Conservation (phyloP, 1,139 yeast genomes). For the Nadsonia commutata region DNA sequence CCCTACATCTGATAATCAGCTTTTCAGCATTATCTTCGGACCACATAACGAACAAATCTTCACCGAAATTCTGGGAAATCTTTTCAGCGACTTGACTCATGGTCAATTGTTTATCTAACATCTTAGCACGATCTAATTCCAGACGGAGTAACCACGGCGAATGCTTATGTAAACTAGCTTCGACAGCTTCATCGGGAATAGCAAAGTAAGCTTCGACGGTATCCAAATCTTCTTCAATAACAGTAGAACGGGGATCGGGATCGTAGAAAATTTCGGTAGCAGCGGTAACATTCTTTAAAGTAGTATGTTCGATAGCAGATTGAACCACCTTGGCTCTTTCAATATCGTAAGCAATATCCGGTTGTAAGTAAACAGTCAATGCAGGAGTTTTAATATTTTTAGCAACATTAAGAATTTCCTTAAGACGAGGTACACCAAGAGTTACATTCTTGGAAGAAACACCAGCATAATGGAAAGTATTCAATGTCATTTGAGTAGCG, state of each 20-base stretch:
- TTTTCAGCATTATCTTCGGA: constrained; percentile 98
- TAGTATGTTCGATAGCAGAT: constrained; percentile 93
- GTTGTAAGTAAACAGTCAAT: constrained; percentile 74
- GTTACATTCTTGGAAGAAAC: constrained; percentile 98
- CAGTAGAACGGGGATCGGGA: constrained; percentile 94
- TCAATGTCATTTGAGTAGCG: constrained; percentile 97
- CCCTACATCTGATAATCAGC: constrained; percentile 94
- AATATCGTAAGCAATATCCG: constrained; percentile 71
- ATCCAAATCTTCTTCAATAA: constrained; percentile 90
- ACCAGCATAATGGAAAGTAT: constrained; percentile 99
- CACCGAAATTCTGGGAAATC: constrained; percentile 85
- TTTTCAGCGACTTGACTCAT: constrained; percentile 98
- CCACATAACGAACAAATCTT: constrained; percentile 95
- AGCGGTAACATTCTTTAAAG: constrained; percentile 88
- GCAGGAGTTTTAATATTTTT: constrained; percentile 98
- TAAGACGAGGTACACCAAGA: constrained; percentile 97
- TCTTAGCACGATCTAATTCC: constrained; percentile 94
- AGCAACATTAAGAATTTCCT: constrained; percentile 97
- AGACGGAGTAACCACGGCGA: constrained; percentile 96
- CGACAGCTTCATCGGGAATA: constrained; percentile 95
- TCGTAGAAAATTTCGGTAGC: constrained; percentile 95
- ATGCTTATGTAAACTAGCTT: constrained; percentile 82
- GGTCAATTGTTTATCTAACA: constrained; percentile 94
- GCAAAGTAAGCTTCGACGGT: constrained; percentile 95
- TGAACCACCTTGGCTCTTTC: constrained; percentile 91